Base-by-base conservation (phyloP, 306 rosid genomes). In the Nissolia schottii region DNA sequence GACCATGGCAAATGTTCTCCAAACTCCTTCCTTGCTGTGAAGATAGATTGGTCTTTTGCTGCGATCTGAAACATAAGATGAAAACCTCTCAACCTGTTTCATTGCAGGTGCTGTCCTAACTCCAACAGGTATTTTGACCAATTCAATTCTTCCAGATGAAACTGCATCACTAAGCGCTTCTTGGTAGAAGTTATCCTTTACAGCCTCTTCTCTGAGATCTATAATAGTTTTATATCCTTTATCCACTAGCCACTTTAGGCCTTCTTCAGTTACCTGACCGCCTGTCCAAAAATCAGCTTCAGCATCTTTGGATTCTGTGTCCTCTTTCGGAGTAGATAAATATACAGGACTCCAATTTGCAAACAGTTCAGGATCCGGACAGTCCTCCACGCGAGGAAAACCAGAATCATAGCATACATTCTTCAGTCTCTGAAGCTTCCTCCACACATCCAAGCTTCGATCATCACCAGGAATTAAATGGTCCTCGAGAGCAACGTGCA, bases 251-350 rank as follows among this genome's bases (percentile, higher is more conserved):
- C 97, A 94, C 74, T 84, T 83, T 65, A 91, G 79, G 51, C 96
- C 96, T 85, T 94, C 99, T 81, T 94, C 99, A 14, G 97, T 88
- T 53, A 94, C 93, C 82, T 91, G 97, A 57, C 99, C 96, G n/a
- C 99, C 99, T 24, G 73, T 87, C 96, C 99, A 94, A 72, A 94
- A 94, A 67, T 83, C 93, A 22, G 77, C 86, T 56, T 85, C 96
- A 0, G 93, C 82, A 76, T 80, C 89, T 35, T 78, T 43, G 25
- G 71, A 81, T 28, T 54, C 84, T 13, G 5, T 38, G 23, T 87
- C 87, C 68, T 85, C 95, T 79, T 71, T 79, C 22, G 82, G 81
- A 78, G 73, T 71, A 31, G 81, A 81, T 18, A 82, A 69, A 81
- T 82, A 83, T 35, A 94, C 86, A 55, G 93, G 86, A 81, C 67